Evolutionary conservation across 2,329 filamentous ascomycete species (phyloP), one percentile per base, ranked within the genome.

Genomic region (Phaeomoniella chlamydospora): DNA sequence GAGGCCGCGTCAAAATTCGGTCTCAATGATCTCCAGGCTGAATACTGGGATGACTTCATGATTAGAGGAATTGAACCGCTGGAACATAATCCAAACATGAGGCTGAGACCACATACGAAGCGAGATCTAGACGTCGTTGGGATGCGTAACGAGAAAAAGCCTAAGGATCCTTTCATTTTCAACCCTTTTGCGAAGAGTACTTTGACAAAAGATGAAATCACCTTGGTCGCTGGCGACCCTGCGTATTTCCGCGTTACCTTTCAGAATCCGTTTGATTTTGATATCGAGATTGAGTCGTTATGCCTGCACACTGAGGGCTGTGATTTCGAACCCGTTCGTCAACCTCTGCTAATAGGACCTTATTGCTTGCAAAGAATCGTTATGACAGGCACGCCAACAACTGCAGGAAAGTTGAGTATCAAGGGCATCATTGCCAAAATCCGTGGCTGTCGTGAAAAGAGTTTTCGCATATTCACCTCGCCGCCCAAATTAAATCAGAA

Each of bases 31-130:
- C 58, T 88, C 30, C 69, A 76, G 36, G 86, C 85, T 4, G 81
- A 90, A 46, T 98, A 94, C 52, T 98, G 90, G 90, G 90, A 98
- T 54, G 85, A 94, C 49, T 96, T 96, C 47, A 65, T 98, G 5
- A 70, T 98, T 33, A 77, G 90, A 34, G 76, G 76, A 43, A 64
- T 93, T 46, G 72, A 77, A 37, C 62, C 93, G 31, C 73, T 86
- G 35, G 65, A 80, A 15, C 56, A 74, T 26, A 63, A 75, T 6
- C 58, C 64, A 30, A 67, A 69, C 9, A 69, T 72, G 44, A 68
- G 70, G 12, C 78, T 83, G 0, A 70, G 83, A 35, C 68, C 78
- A 4, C 81, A 86, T 48, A 63, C 59, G 13, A 65, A 59, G 38
- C 60, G 57, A 26, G 69, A 73, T 40, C 51, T 74, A 29, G 59